A percentile compares a stretch with the other conserved stretches of the same genome.
Evolutionary conservation across 2,329 filamentous ascomycete species (phyloP).

Genomic region (Pestalotiopsis sp.): DNA sequence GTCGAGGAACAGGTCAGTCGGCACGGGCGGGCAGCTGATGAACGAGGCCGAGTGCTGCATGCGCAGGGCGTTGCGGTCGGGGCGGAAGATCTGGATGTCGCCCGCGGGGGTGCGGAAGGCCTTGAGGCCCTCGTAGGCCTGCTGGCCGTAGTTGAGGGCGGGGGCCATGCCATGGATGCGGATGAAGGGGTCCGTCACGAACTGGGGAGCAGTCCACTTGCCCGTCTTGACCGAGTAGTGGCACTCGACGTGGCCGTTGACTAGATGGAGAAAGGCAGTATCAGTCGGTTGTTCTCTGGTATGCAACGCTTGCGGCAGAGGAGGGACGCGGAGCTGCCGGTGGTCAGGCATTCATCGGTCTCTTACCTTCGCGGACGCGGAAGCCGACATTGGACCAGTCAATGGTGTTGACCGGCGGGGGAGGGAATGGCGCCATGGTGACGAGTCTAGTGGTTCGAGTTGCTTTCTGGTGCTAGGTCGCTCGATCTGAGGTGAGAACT

Average conservation of each 20-base stretch:
- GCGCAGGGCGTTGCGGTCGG: slow-evolving; percentile 79
- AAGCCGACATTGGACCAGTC: slow-evolving; percentile 96
- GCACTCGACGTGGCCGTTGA: slow-evolving; percentile 93
- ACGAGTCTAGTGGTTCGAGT: not conserved
- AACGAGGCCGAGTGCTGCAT: slow-evolving; percentile 84
- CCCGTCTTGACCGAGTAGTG: slow-evolving; percentile 76
- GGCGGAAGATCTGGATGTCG: slow-evolving; percentile 84
- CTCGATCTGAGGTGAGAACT: not conserved
- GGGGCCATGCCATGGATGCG: slow-evolving; percentile 94
- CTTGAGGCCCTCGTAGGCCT: slow-evolving; percentile 98
- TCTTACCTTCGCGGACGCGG: slow-evolving; percentile 81
- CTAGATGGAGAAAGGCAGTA: slow-evolving; percentile 43
- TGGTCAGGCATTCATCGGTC: not conserved
- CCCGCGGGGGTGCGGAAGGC: slow-evolving; percentile 81
- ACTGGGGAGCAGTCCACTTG: slow-evolving; percentile 76
- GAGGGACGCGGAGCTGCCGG: not conserved
- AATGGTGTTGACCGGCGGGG: slow-evolving; percentile 77
- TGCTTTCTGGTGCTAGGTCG: not conserved
- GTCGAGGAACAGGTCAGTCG: slow-evolving; percentile 73
- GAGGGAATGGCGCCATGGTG: slow-evolving; percentile 66
- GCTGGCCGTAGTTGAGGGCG: slow-evolving; percentile 94
- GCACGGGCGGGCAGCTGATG: slow-evolving; percentile 81
- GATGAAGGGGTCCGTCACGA: slow-evolving; percentile 82
- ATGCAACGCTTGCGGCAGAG: not conserved
- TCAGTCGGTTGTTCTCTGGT: not conserved